Base-by-base conservation (phyloP, 164 flowering plant genomes). In the Warburgia ugandensis region DNA sequence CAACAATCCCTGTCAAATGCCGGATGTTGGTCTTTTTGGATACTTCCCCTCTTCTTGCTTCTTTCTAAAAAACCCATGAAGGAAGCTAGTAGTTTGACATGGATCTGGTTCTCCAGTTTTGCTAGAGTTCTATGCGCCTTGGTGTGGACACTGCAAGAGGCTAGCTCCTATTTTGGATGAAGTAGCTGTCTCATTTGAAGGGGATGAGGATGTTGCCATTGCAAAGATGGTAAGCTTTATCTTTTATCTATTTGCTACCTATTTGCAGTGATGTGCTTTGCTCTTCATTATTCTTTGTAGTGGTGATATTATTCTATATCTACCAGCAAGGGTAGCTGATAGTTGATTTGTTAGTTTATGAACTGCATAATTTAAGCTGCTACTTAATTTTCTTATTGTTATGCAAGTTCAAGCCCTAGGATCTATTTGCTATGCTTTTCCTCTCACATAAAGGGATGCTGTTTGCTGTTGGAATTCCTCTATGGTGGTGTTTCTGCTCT, bases 121-220 rank as follows among this genome's bases (percentile, higher is more conserved):
- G 13, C 54, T 92, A 0, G 98, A 94, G 71, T 88, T 94, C 49
- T 94, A 94, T 65, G 95, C 98, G 30, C 98, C 98, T 29, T 87
- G 96, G 96, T 91, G 98, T 59, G 98, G 96, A 48, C 98, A 91
- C 50, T 91, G 98, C 86, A 76, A 91, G 62, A 68, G 73, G 14
- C 41, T 91, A 67, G 95, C 95, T 56, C 96, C 98, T 33, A 87
- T 85, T 61, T 66, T 87, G 68, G 98, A 91, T 42, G 96, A 91
- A 76, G 90, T 91, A 45, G 98, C 98, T 47, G 51, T 75, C 54
- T 76, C 80, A 21, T 87, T 70, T 52, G 70, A 79, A 71, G 72
- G 59, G 42, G 95, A 91, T 55, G 41, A 73, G 21, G 73, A 69
- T 68, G 75, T 91, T 36, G 5, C 83, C 19, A 91, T 91, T 61